Evolutionary conservation across 2,329 filamentous ascomycete species (phyloP), one percentile per base, ranked within the genome.

Genomic region (Fusarium guadeloupense): DNA sequence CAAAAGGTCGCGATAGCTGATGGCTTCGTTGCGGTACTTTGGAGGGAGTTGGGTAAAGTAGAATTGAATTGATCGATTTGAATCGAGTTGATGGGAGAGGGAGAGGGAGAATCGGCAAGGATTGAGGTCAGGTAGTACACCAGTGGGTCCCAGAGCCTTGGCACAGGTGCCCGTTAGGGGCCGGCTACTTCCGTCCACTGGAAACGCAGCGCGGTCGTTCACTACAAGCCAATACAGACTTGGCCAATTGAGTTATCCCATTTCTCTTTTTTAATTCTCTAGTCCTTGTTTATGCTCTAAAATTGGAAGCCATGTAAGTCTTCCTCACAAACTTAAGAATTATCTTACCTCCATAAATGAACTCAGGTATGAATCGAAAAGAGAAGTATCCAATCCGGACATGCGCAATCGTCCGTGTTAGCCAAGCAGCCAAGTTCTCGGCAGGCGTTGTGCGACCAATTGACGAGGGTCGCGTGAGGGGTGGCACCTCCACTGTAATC

Each of bases 141-240:
- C 5, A 9, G 6, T 25, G 9, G 26, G n/a, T n/a, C n/a, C n/a
- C n/a, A 9, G 26, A 28, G 12, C 26, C 26, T 28, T 9, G 26
- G 10, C 7, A 45, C 39, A 31, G 41, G 45, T 21, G 41, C 44
- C 41, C 31, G 51, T n/a, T 44, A 63, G 49, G 45, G 44, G 28
- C 46, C 60, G 59, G 55, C 41, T 61, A 44, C 40, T 45, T 39
- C 59, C 56, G 44, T 46, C 60, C 60, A 62, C 44, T 63, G 41
- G 40, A 30, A 49, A 42, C 42, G 35, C 26, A 40, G 33, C 14
- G 19, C 43, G 45, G 26, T 47, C 5, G 25, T 42, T 20, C 35
- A 21, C 34, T 43, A 23, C 43, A 59, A 60, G 54, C 43, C 56
- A 46, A 54, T 59, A 59, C 30, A 17, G 28, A 19, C 25, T 12